Conservation (phyloP, 73 alveolate genomes). For the Durusdinium trenchii region DNA sequence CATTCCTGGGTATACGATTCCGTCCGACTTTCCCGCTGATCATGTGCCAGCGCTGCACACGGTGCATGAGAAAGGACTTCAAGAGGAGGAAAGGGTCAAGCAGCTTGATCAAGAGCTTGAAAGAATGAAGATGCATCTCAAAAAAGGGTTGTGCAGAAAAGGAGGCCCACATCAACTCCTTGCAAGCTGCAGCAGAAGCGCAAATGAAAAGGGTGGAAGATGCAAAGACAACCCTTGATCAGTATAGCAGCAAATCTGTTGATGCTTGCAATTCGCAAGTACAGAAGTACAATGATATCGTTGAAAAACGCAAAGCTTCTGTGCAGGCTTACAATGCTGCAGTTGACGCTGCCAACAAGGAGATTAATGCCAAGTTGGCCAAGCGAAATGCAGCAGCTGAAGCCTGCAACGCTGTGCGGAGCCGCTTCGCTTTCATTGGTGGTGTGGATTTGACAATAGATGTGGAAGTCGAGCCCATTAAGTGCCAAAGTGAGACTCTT, state of each 20-base stretch:
- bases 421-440: slow-evolving; percentile 25
- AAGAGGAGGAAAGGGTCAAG: slow-evolving; percentile 45
- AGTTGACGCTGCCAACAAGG: slow-evolving; percentile 3
- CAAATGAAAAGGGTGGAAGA: slow-evolving; percentile 32
- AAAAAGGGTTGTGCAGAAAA: not conserved
- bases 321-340: slow-evolving; percentile 50
- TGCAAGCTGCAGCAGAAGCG: slow-evolving; percentile 3
- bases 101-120: slow-evolving; percentile 63
- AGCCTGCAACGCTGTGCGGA: slow-evolving; percentile 73
- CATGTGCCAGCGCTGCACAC: slow-evolving; percentile 70
- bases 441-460: slow-evolving; percentile 56
- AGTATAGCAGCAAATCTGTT: slow-evolving; percentile 82
- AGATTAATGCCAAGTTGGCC: not conserved
- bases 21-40: slow-evolving; percentile 55
- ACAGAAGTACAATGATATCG: slow-evolving; percentile 29
- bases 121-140: not conserved
- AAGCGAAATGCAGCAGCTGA: slow-evolving; percentile 62
- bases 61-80: slow-evolving; percentile 67
- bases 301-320: not conserved
- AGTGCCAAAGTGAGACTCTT: not conserved
- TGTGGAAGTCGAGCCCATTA: not conserved
- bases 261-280: slow-evolving; percentile 53
- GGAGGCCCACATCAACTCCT: slow-evolving; percentile 13
- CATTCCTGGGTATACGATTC: slow-evolving; percentile 26
- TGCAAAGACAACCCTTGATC: slow-evolving; percentile 34